phyloP scores from a whole-genome alignment of 83 land plant species.

The Diphasiastrum complanatum region DNA sequence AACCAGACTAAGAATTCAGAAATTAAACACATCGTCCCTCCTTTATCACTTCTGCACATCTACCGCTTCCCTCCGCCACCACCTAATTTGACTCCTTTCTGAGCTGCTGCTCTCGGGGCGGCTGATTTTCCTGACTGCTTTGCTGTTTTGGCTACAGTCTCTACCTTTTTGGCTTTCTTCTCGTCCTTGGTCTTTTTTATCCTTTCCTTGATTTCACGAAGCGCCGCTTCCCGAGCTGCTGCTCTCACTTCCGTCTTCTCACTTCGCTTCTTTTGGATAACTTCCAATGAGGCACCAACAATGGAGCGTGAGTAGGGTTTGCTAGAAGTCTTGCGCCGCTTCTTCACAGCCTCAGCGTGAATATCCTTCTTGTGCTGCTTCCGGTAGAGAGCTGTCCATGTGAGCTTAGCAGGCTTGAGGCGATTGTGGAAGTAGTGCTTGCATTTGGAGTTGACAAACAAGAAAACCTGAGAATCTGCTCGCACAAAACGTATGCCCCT shows the following conservation, averaged over 20 bases:
- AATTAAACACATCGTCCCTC: too few relatives aligned
- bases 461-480: constrained; percentile 22
- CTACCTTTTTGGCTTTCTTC: too few relatives aligned
- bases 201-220: too few relatives aligned
- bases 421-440: constrained; percentile 39
- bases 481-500: constrained; percentile 14
- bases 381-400: constrained; percentile 35
- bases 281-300: constrained; percentile 46
- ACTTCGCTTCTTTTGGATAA: constrained; percentile 38
- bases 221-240: constrained; percentile 40
- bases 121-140: too few relatives aligned
- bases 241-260: constrained; percentile 41
- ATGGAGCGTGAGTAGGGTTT: constrained; percentile 41
- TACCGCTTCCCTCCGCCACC: too few relatives aligned
- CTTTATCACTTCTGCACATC: too few relatives aligned
- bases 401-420: constrained; percentile 36
- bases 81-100: too few relatives aligned
- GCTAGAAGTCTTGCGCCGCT: constrained; percentile 25
- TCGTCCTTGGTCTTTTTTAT: too few relatives aligned
- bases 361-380: constrained; percentile 35
- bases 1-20: too few relatives aligned
- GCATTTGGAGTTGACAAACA: constrained; percentile 35
- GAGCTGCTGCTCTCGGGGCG: too few relatives aligned
- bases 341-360: constrained; percentile 39
- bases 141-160: too few relatives aligned